These are phyloP conservation scores for Stachybotrys chlorohalonatus DNA, from an alignment of 2,329 filamentous ascomycete species.

Conservation along the genomic window DNA sequence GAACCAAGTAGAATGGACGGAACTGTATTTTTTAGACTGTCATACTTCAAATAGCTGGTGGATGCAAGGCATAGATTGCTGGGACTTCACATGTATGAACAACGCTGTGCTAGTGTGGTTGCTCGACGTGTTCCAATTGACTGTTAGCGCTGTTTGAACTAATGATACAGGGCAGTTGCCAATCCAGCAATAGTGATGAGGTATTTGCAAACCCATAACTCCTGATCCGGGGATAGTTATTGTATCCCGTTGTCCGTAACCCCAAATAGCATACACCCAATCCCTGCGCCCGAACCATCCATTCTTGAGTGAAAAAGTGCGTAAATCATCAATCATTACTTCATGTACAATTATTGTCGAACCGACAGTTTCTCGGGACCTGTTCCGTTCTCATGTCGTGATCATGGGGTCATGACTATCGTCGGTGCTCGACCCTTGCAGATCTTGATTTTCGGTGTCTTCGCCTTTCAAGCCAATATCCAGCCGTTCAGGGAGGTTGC, in stretches of 20 bases:
- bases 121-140: too few species aligned
- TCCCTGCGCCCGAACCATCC: too few species aligned
- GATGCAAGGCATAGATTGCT: slow-evolving; percentile 3
- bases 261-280: too few species aligned
- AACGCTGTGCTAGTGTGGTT: background rate
- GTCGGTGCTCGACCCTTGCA: slow-evolving; percentile 15
- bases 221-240: too few species aligned
- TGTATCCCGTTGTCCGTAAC: too few species aligned
- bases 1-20: slow-evolving; percentile 57
- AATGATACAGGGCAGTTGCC: too few species aligned
- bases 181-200: too few species aligned
- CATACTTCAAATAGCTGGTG: slow-evolving; percentile 15
- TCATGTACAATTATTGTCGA: background rate
- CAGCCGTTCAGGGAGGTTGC: slow-evolving; percentile 21
- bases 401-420: slow-evolving; percentile 44
- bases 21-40: slow-evolving; percentile 5
- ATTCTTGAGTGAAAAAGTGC: background rate
- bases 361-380: background rate
- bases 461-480: slow-evolving; percentile 28
- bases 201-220: too few species aligned
- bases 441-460: slow-evolving; percentile 16
- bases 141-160: too few species aligned
- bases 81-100: slow-evolving; percentile 4
- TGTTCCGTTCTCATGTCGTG: slow-evolving; percentile 28
- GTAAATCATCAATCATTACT: background rate